Conservation (phyloP, 192 early-diverging fungal genomes). For the Coemansia interrupta region DNA sequence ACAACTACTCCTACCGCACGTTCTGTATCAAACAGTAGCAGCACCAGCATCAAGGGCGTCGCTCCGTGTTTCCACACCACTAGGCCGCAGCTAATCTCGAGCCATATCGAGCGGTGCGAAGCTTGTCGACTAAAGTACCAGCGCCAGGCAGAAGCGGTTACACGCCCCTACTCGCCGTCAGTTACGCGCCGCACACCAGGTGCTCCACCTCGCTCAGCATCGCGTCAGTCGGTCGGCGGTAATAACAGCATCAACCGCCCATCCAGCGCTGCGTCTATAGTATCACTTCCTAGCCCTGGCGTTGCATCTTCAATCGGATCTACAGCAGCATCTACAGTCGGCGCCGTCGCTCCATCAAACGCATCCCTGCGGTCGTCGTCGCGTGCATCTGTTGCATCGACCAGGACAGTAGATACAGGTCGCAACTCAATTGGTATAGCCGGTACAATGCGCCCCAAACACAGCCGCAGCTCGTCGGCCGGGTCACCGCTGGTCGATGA, state of each 20-base stretch:
- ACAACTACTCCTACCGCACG: conserved; percentile 11
- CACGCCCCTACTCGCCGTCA: conserved; percentile 33
- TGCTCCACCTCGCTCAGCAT: conserved; percentile 26
- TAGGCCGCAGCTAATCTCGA: conserved; percentile 51
- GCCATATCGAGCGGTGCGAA: conserved; percentile 52
- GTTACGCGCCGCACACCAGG: conserved; percentile 32
- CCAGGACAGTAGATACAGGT: conserved; percentile 16
- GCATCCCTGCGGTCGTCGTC: conserved; percentile 39
- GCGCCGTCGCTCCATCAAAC: neutral
- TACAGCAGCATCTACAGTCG: neutral
- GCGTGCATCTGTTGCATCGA: conserved; percentile 35
- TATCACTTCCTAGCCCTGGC: conserved; percentile 10
- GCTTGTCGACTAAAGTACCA: conserved; percentile 52
- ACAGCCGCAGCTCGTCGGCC: conserved; percentile 46
- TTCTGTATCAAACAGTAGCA: conserved; percentile 47
- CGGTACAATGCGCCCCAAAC: conserved; percentile 12
- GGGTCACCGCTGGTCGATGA: conserved; percentile 29
- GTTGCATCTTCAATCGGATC: conserved; percentile 2
- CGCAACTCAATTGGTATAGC: conserved; percentile 11
- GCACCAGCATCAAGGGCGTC: conserved; percentile 25
- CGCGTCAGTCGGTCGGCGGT: conserved; percentile 32
- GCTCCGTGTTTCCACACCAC: conserved; percentile 52
- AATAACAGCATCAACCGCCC: conserved; percentile 19
- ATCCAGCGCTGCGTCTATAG: conserved; percentile 31
- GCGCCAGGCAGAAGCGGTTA: conserved; percentile 44